Conservation (phyloP, 805 yeast genomes). For the Jamesozyma hellenica region DNA sequence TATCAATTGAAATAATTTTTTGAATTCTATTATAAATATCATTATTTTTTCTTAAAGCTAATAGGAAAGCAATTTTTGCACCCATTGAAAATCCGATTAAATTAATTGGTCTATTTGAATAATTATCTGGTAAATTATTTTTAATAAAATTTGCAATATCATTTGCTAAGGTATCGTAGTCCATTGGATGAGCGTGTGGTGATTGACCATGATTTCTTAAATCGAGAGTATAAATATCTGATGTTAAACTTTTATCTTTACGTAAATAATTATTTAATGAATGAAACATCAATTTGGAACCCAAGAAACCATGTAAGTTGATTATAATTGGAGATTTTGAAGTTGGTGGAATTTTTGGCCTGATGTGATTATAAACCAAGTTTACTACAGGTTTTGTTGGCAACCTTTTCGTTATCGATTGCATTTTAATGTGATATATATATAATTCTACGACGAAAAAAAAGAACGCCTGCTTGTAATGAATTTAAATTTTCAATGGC, state of each 20-base stretch:
- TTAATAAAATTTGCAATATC: slow-evolving; percentile 35
- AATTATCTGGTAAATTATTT: slow-evolving; percentile 9
- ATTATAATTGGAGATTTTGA: slow-evolving; percentile 31
- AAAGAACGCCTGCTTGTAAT: too few species aligned
- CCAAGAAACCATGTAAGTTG: slow-evolving; percentile 46
- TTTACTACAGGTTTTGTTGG: slow-evolving; percentile 17
- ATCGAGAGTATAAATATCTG: slow-evolving; percentile 37
- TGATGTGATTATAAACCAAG: slow-evolving; percentile 13
- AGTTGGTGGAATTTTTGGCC: slow-evolving; percentile 4
- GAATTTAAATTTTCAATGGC: too few species aligned
- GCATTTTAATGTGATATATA: too few species aligned
- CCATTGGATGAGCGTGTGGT: slow-evolving; percentile 35
- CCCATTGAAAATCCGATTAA: slow-evolving; percentile 53
- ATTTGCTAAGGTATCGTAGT: slow-evolving; percentile 34
- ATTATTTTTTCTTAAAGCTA: slow-evolving; percentile 23
- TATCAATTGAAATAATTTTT: slow-evolving; percentile 36
- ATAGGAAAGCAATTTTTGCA: slow-evolving; percentile 44
- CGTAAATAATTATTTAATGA: slow-evolving; percentile 32
- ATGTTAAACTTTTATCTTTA: slow-evolving; percentile 20
- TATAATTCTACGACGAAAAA: too few species aligned
- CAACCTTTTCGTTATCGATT: slow-evolving; percentile 3
- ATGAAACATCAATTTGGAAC: slow-evolving; percentile 37
- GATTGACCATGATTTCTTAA: slow-evolving; percentile 49
- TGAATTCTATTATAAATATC: slow-evolving; percentile 21
- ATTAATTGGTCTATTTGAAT: slow-evolving; percentile 22